Evolutionary conservation across 176 grass and related monocot species (phyloP), one percentile per base, ranked within the genome.

Genomic region (Elymus sibiricus): DNA sequence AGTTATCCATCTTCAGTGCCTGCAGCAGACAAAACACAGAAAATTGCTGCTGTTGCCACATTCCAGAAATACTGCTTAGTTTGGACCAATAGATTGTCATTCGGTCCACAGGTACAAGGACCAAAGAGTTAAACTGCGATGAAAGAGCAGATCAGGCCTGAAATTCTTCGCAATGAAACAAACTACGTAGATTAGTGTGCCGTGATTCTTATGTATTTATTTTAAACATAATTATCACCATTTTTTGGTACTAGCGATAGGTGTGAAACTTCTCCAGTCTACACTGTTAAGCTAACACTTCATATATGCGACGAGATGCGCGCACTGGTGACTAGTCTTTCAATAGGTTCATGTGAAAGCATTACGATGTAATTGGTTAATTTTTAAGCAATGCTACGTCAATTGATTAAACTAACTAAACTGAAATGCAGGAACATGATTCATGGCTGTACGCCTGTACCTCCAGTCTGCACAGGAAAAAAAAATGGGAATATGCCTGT

Each of bases 1-100:
- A 59, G 37, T 32, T 59, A 79, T 80, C 88, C 65, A 85, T 27
- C 76, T 73, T 84, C 64, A 80, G 38, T 64, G 76, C 65, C 87
- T 85, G 64, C 84, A 70, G 37, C 60, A 25, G 56, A 79, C 49
- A 7, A 70, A 68, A 59, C 47, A 70, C 7, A 32, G 11, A 86
- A 26, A 42, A 67, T 16, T 11, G 22, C 32, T 76, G 9, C 19
- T 40, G 67, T 27, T 28, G 25, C 21, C 56, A 24, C 56, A 59
- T 22, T 24, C 56, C 19, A 24, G 7, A 24, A 22, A 59, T n/a
- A 16, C 55, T 58, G 55, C 21, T 58, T 16, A 17, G 21, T 24
- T 59, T 59, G 21, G 21, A 59, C 7, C 21, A 59, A 59, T n/a
- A 8, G 2, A 9, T 7, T 59, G 56, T n/a, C 19, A 24, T n/a